Evolutionary conservation across 495 filamentous ascomycete genomes (phyloP).

Genomic region (Terfezia boudieri): DNA sequence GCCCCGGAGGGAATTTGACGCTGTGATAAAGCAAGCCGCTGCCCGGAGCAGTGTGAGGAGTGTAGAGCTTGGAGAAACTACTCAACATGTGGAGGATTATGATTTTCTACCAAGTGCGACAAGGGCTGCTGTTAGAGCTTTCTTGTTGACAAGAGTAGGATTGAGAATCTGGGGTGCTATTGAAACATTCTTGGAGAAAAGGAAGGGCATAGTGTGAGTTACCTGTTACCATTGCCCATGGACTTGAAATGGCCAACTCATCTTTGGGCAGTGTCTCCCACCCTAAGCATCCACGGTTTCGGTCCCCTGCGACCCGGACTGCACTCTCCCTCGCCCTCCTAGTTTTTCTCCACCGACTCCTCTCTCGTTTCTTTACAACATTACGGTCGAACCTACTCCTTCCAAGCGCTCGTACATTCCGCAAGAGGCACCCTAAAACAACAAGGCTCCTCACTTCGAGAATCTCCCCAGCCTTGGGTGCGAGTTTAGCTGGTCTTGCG

Average conservation of each 20-base stretch:
- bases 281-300: background rate
- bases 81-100: background rate
- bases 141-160: background rate
- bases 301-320: conserved; percentile 42
- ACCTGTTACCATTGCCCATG: no score
- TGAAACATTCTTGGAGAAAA: background rate
- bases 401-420: conserved; percentile 43
- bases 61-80: no score
- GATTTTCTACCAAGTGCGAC: conserved; percentile 40
- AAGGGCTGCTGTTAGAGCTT: conserved; percentile 27
- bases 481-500: conserved; percentile 61
- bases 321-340: conserved; percentile 64
- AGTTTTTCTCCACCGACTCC: conserved; percentile 64
- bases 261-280: no score
- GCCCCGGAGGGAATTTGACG: conserved; percentile 31
- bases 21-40: conserved; percentile 56
- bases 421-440: conserved; percentile 57
- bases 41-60: conserved; percentile 38
- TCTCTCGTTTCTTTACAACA: conserved; percentile 72
- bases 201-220: background rate
- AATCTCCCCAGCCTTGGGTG: conserved; percentile 70
- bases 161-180: background rate
- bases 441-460: conserved; percentile 51
- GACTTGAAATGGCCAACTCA: no score
- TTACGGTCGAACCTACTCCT: conserved; percentile 57